phyloP scores from a whole-genome alignment of 306 rosid species.

The Trifolium repens region DNA sequence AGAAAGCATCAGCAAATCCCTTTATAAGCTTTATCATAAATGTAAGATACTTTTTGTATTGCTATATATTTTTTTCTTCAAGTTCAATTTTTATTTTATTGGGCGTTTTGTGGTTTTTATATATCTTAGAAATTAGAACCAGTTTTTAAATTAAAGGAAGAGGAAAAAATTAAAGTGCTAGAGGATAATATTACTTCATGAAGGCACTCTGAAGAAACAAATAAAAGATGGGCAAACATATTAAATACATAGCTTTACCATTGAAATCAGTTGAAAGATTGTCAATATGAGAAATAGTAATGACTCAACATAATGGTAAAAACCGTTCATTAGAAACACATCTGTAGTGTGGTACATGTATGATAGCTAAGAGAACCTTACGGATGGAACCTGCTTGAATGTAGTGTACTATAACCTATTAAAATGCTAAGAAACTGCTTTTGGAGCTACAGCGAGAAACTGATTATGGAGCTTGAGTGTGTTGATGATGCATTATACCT shows the following conservation, averaged over 20 bases:
- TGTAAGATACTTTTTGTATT: slow-evolving; percentile 54
- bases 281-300: slow-evolving; percentile 8
- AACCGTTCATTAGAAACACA: background rate
- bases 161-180: slow-evolving; percentile 3
- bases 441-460: slow-evolving; percentile 15
- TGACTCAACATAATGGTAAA: background rate
- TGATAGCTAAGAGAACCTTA: background rate
- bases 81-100: background rate
- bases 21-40: slow-evolving; percentile 65
- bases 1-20: slow-evolving; percentile 73
- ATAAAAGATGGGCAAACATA: slow-evolving; percentile 2
- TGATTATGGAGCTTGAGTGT: background rate
- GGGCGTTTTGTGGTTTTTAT: background rate
- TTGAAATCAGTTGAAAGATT: slow-evolving; percentile 8
- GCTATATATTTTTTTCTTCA: background rate
- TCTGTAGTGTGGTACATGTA: background rate
- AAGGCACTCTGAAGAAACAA: background rate
- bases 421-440: background rate
- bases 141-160: slow-evolving; percentile 4
- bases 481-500: background rate
- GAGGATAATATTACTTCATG: background rate
- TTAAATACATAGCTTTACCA: slow-evolving; percentile 10
- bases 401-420: background rate
- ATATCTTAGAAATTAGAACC: slow-evolving; percentile 14
- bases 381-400: background rate